phyloP scores from a whole-genome alignment of 2,329 filamentous ascomycete species.

The Cordyceps cateniannulata region DNA sequence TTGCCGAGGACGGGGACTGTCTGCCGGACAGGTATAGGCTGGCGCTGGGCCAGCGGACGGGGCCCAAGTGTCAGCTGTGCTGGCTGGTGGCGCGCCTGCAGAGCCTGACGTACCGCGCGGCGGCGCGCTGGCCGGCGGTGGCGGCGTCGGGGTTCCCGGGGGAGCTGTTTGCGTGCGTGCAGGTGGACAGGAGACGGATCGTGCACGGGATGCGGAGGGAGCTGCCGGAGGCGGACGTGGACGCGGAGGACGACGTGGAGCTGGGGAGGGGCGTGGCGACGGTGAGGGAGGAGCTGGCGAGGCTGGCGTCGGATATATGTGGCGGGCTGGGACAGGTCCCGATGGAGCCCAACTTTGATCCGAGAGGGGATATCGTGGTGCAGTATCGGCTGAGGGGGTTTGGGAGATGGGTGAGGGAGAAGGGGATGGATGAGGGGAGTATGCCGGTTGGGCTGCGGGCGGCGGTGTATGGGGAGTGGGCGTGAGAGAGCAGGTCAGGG shows the following conservation, averaged over 20 bases:
- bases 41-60: constrained; percentile 6
- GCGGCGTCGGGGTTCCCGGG: background rate
- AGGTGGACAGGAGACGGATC: constrained; percentile 2
- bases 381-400: constrained; percentile 8
- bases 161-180: constrained; percentile 11
- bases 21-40: constrained; percentile 5
- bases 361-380: constrained; percentile 2
- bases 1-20: background rate
- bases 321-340: constrained; percentile 8
- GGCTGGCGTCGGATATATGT: constrained; percentile 2
- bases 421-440: background rate
- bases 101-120: background rate
- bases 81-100: constrained; percentile 9
- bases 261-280: background rate
- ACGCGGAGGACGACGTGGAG: background rate
- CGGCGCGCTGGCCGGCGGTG: background rate
- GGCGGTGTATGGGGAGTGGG: background rate
- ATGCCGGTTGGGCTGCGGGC: background rate
- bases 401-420: background rate
- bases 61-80: constrained; percentile 10
- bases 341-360: constrained; percentile 12
- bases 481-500: background rate
- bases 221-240: background rate
- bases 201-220: constrained; percentile 10
- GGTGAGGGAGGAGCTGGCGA: background rate